A percentile compares a stretch with the other conserved stretches of the same genome.
Conservation (phyloP, 1,284 basidiomycete genomes). For the Marasmius tenuissimus region DNA sequence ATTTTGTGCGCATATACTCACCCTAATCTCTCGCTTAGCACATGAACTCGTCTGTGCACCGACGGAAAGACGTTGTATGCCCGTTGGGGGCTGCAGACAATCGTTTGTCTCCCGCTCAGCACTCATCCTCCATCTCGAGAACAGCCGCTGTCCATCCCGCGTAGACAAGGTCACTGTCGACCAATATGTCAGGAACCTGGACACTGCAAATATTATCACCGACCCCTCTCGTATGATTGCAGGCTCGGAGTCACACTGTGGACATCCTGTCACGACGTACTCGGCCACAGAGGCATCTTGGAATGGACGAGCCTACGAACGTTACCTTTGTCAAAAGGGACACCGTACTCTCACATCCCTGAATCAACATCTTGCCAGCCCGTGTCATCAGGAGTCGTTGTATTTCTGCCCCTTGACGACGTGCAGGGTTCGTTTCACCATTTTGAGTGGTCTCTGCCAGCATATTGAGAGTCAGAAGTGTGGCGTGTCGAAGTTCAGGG, state of each 20-base stretch:
- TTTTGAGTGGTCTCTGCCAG: conserved; percentile 50
- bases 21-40: conserved; percentile 17
- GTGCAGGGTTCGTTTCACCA: conserved; percentile 38
- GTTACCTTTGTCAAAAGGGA: conserved; percentile 48
- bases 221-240: conserved; percentile 35
- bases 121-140: conserved; percentile 47
- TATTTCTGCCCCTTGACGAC: conserved; percentile 41
- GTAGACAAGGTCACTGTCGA: conserved; percentile 34
- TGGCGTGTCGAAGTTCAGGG: conserved; percentile 43
- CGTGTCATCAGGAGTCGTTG: conserved; percentile 43
- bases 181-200: conserved; percentile 30
- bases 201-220: conserved; percentile 32
- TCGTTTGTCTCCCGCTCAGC: conserved; percentile 44
- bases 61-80: conserved; percentile 27
- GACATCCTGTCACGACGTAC: conserved; percentile 21
- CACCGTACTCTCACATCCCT: conserved; percentile 39
- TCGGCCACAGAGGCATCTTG: conserved; percentile 42
- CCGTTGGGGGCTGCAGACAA: conserved; percentile 33
- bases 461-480: conserved; percentile 59
- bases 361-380: conserved; percentile 53
- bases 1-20: background rate
- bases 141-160: conserved; percentile 42
- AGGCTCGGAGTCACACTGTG: conserved; percentile 16
- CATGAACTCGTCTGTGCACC: conserved; percentile 16
- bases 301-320: conserved; percentile 51